Base-by-base conservation (phyloP, 1,139 yeast genomes). In the Blastobotrys raffinosifermentans region DNA sequence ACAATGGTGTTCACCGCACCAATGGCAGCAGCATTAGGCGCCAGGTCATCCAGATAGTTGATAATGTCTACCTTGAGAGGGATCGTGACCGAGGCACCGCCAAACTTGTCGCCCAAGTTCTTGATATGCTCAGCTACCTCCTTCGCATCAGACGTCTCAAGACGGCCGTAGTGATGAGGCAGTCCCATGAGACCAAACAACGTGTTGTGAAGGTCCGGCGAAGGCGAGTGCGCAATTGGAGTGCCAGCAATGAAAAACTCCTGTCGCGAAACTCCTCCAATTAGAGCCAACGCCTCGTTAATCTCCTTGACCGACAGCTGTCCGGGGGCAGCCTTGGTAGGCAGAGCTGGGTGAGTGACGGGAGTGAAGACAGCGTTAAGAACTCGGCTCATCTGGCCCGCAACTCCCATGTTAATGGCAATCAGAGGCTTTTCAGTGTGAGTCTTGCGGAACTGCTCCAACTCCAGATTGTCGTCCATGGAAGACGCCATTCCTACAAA, bases 1-100 rank as follows among this genome's bases (percentile, higher is more conserved):
- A 73, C 69, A 36, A 91, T 73, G 0, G 99, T 93, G 64, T 93
- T 93, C 39, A 93, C 89, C 15, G 98, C 97, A 32, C 98, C 97
- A 51, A 91, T 84, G 10, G 62, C 55, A 48, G 71, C 63, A 18
- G 95, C 98, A 13, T 93, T 75, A 5, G 74, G 80, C 2, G 89
- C 43, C 16, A 63, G 44, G 44, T 74, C 79, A 41, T 70, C 69
- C 46, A 80, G 71, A 48, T 74, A 72, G 49, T 77, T 70, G 66
- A 82, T 77, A 50, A 87, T 80, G 45, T 81, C 93, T 40, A 84
- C 59, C 58, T 89, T 89, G 54, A 87, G 67, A 8, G 97, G 97
- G 60, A 89, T 87, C 2, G 97, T 89, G 7, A 89, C 84, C 2
- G 94, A 89, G 47, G 83, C 76, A 13, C 97, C 97, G 32, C 96